A percentile compares a stretch with the other conserved stretches of the same genome.
Conservation (phyloP, 164 flowering plant genomes). For the Houttuynia cordata region DNA sequence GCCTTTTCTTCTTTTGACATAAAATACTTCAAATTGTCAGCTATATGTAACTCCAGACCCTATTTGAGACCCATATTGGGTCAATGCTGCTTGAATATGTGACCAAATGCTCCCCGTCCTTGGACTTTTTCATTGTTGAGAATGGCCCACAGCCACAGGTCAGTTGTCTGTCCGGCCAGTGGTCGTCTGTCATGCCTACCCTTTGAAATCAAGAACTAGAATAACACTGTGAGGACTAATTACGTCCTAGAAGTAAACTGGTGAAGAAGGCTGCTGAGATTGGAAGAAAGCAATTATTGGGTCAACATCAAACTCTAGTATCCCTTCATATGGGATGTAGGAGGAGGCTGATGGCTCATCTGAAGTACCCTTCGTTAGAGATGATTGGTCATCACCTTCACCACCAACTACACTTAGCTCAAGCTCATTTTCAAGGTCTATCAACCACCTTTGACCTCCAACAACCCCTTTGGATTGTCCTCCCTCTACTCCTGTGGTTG, state of each 20-base stretch:
- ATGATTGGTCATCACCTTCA: neutral
- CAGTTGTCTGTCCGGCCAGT: too few relatives aligned
- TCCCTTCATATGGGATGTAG: neutral
- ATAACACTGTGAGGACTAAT: too few relatives aligned
- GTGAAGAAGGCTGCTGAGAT: neutral
- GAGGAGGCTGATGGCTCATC: neutral
- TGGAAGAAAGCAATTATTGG: conserved; percentile 7
- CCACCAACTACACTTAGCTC: neutral
- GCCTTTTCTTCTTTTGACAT: too few relatives aligned
- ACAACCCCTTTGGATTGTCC: neutral
- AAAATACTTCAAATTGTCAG: too few relatives aligned
- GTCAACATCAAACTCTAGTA: conserved; percentile 4
- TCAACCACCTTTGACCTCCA: conserved; percentile 1
- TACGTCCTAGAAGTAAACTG: neutral
- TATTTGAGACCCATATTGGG: too few relatives aligned
- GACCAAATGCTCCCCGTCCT: too few relatives aligned
- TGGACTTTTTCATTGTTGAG: too few relatives aligned
- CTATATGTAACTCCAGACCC: too few relatives aligned
- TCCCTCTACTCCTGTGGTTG: neutral
- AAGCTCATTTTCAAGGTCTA: conserved; percentile 5
- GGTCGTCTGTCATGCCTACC: too few relatives aligned
- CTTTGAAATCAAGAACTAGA: too few relatives aligned
- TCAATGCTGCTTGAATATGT: too few relatives aligned
- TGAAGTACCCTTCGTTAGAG: neutral
- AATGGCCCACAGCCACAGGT: too few relatives aligned